Evolutionary conservation across 306 rosid species (phyloP).

Genomic region (Datisca glomerata): DNA sequence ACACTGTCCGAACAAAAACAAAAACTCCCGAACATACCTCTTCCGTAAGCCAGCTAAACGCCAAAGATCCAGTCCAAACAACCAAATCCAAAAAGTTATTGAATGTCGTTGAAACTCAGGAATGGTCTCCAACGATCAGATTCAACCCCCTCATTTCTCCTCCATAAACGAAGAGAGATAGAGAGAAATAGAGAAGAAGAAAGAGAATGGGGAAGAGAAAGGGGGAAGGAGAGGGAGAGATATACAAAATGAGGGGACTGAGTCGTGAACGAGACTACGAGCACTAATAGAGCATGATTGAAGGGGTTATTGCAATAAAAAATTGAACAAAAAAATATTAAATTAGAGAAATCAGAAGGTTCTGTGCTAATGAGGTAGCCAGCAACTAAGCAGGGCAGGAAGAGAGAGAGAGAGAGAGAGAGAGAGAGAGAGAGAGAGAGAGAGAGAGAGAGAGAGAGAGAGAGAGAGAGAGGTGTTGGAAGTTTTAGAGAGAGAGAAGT

Average conservation of each 20-base stretch:
- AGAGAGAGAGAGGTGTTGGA: neutral
- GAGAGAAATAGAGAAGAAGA: neutral
- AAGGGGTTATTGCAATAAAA: constrained; percentile 1
- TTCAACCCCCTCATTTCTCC: neutral
- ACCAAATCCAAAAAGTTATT: neutral
- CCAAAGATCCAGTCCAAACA: neutral
- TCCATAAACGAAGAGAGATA: neutral
- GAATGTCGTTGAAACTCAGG: neutral
- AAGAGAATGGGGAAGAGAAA: neutral
- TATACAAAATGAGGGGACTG: constrained; percentile 10
- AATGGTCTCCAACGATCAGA: neutral
- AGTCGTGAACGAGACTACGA: constrained; percentile 48
- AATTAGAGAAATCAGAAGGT: neutral
- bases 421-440: neutral
- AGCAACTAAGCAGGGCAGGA: neutral
- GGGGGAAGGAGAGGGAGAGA: constrained; percentile 8
- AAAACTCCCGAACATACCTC: constrained; percentile 1
- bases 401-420: neutral
- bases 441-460: constrained; percentile 9
- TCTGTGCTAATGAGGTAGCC: neutral
- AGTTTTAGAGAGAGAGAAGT: too few relatives aligned
- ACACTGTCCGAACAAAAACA: neutral
- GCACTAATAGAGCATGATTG: constrained; percentile 51
- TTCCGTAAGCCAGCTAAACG: neutral
- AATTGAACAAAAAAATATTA: neutral